Percentiles rank a stretch among this genome's conserved stretches.
These are phyloP conservation scores for Trametes polyzona DNA, from an alignment of 1,284 basidiomycete genomes.

Conservation along the genomic window DNA sequence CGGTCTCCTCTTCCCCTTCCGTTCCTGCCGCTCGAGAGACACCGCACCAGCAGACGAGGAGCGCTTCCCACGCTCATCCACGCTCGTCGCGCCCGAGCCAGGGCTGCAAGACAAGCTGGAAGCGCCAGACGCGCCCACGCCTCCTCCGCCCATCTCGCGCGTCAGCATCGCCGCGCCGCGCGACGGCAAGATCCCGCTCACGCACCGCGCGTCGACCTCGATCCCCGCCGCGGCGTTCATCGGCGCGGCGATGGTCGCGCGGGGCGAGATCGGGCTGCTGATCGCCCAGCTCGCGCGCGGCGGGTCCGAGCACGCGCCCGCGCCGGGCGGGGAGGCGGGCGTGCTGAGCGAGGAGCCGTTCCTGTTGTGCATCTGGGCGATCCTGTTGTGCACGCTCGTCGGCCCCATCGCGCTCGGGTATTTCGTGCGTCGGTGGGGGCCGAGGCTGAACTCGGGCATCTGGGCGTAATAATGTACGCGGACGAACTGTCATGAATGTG, in stretches of 20 bases:
- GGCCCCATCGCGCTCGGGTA: conserved; percentile 47
- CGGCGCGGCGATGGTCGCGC: conserved; percentile 50
- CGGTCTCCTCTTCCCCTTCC: background rate
- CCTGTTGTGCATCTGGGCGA: conserved; percentile 50
- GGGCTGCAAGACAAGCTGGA: background rate
- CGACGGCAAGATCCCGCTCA: background rate
- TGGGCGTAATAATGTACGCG: too few species aligned
- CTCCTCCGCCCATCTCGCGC: background rate
- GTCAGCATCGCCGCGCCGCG: too few species aligned
- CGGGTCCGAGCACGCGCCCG: background rate
- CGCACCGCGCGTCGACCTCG: conserved; percentile 1
- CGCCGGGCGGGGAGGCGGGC: background rate
- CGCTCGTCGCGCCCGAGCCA: background rate
- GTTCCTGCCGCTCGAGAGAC: background rate
- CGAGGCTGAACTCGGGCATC: conserved; percentile 13
- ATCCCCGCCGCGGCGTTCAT: conserved; percentile 31
- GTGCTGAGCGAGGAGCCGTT: conserved; percentile 46
- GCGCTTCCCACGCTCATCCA: background rate
- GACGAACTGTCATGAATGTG: background rate
- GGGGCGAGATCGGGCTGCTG: conserved; percentile 57
- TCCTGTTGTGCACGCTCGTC: conserved; percentile 49
- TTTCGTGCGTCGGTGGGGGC: conserved; percentile 25
- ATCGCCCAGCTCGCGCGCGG: conserved; percentile 37
- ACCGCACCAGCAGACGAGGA: background rate
- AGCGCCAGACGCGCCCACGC: background rate